Base-by-base conservation (phyloP, 164 flowering plant species). In the Umbilicus rupestris region DNA sequence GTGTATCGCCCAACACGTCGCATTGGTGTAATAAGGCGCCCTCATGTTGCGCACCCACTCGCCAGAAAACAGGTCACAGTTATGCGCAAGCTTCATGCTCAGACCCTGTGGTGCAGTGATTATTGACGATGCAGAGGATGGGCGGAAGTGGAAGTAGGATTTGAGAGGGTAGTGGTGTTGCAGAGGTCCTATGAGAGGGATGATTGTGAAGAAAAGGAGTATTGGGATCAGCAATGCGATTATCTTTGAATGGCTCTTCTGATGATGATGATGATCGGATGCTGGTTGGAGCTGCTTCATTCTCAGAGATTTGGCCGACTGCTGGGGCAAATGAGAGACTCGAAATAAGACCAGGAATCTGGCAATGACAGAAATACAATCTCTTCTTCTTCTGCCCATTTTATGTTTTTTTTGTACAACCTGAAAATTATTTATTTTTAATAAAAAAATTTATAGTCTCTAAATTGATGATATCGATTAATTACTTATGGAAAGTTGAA, bases 111-210 rank as follows among this genome's bases (percentile, higher is more conserved):
- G 3, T 2, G 30, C 7, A 7, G 30, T 47, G 28, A 20, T 5
- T n/a, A n/a, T n/a, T 6, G 55, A 47, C 12, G 58, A 24, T 7
- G 14, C 2, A 7, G 30, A 24, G 12, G 58, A 9, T 52, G 58
- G 9, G 24, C 30, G 24, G 30, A 20, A 52, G 14, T 52, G 58
- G 29, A 52, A 52, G 30, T 52, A 24, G 16, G 12, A 52, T 52
- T 52, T 52, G 1, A 52, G 29, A 52, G 58, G 58, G 58, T 52
- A 52, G 14, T 52, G 58, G 14, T 52, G 58, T 26, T 52, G 58
- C 0, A 52, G 24, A 52, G 58, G 58, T 24, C 58, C 58, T 52
- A 52, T 9, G 2, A 52, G 58, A 20, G 58, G 58, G 28, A 52
- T 24, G 58, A 20, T 24, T 8, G 30, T 52, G 58, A 52, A 52